Evolutionary conservation across 164 flowering plant genomes (phyloP).

Genomic region (Umbilicus rupestris): DNA sequence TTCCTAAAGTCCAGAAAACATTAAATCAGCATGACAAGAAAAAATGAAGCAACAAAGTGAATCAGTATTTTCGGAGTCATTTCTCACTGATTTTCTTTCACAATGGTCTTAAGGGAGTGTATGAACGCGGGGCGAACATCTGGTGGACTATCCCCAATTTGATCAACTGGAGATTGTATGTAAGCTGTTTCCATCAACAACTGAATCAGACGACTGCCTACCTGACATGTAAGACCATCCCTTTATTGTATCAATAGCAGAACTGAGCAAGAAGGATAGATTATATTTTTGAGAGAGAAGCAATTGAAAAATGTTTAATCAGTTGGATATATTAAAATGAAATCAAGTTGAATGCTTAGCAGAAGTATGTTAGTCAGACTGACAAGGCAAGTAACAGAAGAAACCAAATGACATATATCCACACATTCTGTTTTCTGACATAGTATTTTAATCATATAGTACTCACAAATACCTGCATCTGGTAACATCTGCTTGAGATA

Average conservation of each 20-base stretch:
- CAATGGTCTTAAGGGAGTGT: constrained; percentile 43
- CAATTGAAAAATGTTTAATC: background rate
- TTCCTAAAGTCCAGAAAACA: constrained; percentile 31
- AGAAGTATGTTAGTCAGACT: background rate
- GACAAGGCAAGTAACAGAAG: background rate
- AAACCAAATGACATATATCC: background rate
- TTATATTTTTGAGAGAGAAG: background rate
- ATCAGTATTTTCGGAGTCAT: constrained; percentile 18
- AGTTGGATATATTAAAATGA: no score
- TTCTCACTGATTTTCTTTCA: constrained; percentile 38
- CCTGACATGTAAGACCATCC: constrained; percentile 31
- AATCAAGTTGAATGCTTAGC: no score
- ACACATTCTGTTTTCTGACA: background rate
- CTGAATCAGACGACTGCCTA: constrained; percentile 83
- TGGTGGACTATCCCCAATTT: constrained; percentile 54
- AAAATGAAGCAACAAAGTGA: background rate
- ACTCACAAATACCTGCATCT: no score
- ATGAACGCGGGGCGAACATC: constrained; percentile 88
- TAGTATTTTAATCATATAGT: background rate
- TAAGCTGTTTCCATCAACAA: constrained; percentile 70
- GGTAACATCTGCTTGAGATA: background rate
- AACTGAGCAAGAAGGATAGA: background rate
- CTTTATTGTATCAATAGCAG: background rate
- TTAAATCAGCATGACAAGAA: background rate
- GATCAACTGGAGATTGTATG: constrained; percentile 77